phyloP scores from a whole-genome alignment of 2,329 filamentous ascomycete species.

The Elsinoe ampelina region DNA sequence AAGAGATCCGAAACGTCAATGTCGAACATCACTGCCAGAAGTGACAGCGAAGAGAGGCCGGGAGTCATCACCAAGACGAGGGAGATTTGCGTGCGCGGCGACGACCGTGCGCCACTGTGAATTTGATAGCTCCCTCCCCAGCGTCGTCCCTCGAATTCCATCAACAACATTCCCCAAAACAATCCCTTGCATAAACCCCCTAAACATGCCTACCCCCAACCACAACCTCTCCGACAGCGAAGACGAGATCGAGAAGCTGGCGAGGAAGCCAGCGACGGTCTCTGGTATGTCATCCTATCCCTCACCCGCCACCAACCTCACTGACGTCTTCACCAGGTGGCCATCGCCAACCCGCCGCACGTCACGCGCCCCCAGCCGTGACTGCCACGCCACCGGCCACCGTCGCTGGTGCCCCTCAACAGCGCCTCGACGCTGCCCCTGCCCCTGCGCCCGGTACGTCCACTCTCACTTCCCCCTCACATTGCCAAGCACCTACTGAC shows the following conservation, averaged over 20 bases:
- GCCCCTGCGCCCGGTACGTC: too few species aligned
- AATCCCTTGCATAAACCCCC: not conserved
- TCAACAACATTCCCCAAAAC: not conserved
- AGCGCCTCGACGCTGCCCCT: too few species aligned
- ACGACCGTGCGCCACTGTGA: not conserved
- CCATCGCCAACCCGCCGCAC: not conserved
- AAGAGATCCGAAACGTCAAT: slow-evolving; percentile 7
- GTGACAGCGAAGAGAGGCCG: not conserved
- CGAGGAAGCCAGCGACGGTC: too few species aligned
- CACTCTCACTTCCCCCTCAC: too few species aligned
- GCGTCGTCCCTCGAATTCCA: too few species aligned
- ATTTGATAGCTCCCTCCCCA: not conserved
- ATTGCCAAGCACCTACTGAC: too few species aligned
- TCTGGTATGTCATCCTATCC: too few species aligned
- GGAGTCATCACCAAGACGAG: slow-evolving; percentile 8
- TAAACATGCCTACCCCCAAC: not conserved
- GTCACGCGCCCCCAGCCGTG: not conserved
- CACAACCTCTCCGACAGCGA: too few species aligned
- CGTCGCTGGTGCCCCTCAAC: too few species aligned
- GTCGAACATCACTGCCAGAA: not conserved
- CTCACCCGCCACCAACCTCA: not conserved
- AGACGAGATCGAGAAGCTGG: too few species aligned
- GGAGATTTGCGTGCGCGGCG: not conserved
- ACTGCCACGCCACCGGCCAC: too few species aligned
- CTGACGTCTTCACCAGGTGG: not conserved